Evolutionary conservation across 208 protist genomes (phyloP), one percentile per base, ranked within the genome.

Genomic region (Angomonas ambiguus): DNA sequence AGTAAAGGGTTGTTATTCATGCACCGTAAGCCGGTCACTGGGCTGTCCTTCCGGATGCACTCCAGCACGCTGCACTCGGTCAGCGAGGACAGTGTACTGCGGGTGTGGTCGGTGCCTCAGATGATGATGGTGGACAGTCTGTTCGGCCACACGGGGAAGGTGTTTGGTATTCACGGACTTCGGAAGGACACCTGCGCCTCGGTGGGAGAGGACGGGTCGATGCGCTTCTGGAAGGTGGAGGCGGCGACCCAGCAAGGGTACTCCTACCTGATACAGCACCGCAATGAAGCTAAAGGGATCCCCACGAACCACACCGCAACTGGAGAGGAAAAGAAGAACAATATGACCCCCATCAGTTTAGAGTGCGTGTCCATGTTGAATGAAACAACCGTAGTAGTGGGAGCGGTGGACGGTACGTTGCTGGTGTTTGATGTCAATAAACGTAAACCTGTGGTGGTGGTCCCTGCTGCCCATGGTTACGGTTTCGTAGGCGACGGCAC

Each of bases 171-270:
- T 35, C 71, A 86, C 51, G 80, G 71, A 2, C 85, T 94, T 41
- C 77, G 71, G 25, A 80, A 81, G 20, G 88, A 96, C 56, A 79
- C 81, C 32, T 88, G 83, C 34, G 84, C 80, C 20, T 92, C 81
- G 24, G 88, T 93, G 28, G 88, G 91, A 48, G 83, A 89, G 20
- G 91, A 96, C 62, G 82, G 86, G 41, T 88, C 85, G 55, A 89
- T 95, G 85, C 91, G 91, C 35, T 92, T 88, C 55, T 96, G 88
- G 87, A 92, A 92, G 64, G 72, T 93, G 30, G 88, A 94, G 38
- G 87, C 83, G 10, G 91, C 87, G 4, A 95, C 91, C 61, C 86
- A 93, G 74, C 85, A 92, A 71, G 74, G 62, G 33, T 93, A 80
- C 77, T 57, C 41, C 25, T 91, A 85, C 71, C 22, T 72, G 0